A percentile compares a stretch with the other conserved stretches of the same genome.
phyloP scores from a whole-genome alignment of 306 rosid species.

The Trifolium pratense region DNA sequence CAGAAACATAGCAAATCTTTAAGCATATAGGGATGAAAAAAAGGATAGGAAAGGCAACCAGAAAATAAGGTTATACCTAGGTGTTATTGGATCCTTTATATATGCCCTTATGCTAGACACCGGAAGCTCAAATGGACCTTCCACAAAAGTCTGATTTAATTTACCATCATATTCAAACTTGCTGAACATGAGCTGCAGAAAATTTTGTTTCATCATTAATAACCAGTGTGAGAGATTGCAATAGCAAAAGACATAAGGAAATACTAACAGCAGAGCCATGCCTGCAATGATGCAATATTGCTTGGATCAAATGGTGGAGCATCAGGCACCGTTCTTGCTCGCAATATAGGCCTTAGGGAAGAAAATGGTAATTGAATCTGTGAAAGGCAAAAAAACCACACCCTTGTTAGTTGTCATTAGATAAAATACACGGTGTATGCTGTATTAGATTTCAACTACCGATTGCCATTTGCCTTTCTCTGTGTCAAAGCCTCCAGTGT shows the following conservation, averaged over 20 bases:
- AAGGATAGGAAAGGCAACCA: conserved; percentile 15
- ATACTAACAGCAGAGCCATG: conserved; percentile 50
- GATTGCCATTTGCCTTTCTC: conserved; percentile 84
- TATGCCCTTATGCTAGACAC: conserved; percentile 76
- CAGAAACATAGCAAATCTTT: conserved; percentile 22
- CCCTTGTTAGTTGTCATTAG: conserved; percentile 26
- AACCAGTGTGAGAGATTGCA: conserved; percentile 31
- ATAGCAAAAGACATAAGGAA: conserved; percentile 35
- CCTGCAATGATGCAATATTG: conserved; percentile 79
- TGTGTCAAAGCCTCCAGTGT: conserved; percentile 80
- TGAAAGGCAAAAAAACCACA: conserved; percentile 37
- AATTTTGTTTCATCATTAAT: conserved; percentile 40
- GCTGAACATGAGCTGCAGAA: conserved; percentile 94
- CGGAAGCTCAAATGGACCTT: conserved; percentile 88
- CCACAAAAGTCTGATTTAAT: conserved; percentile 78
- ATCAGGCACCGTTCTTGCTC: conserved; percentile 77
- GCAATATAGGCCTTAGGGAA: conserved; percentile 84
- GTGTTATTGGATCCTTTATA: conserved; percentile 72
- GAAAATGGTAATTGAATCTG: conserved; percentile 81
- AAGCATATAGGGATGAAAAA: conserved; percentile 18
- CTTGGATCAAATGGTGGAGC: conserved; percentile 84
- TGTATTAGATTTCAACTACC: conserved; percentile 51
- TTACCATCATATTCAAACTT: conserved; percentile 93
- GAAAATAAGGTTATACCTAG: conserved; percentile 61
- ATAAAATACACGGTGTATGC: neutral